These are phyloP conservation scores for Lanmaoa rubissima DNA, from an alignment of 768 basidiomycete genomes.

Conservation along the genomic window DNA sequence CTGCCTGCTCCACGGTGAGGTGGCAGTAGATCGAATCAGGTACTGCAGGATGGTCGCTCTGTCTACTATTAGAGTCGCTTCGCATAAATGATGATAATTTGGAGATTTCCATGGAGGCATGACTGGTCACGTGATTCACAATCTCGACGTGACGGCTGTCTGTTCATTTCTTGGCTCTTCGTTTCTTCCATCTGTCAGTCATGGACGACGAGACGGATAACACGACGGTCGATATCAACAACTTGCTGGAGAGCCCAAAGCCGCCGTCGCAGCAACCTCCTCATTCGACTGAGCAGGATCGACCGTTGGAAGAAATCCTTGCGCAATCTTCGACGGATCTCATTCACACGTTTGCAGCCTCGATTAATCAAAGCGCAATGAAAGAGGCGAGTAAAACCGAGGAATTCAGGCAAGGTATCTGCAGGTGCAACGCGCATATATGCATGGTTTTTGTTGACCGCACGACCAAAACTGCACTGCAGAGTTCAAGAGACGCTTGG, in stretches of 20 bases:
- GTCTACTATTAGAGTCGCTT: constrained; percentile 8
- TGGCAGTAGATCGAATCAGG: background rate
- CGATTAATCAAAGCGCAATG: constrained; percentile 14
- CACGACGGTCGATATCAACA: background rate
- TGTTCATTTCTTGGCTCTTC: background rate
- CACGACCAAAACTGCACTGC: background rate
- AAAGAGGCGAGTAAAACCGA: constrained; percentile 20
- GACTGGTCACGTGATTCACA: constrained; percentile 29
- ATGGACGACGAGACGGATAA: constrained; percentile 17
- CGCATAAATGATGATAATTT: constrained; percentile 22
- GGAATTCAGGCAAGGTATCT: constrained; percentile 25
- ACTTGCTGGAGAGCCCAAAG: background rate
- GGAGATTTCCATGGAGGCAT: constrained; percentile 6
- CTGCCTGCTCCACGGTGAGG: constrained; percentile 71
- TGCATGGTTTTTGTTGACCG: constrained; percentile 10
- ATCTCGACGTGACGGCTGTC: constrained; percentile 11
- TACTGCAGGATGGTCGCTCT: background rate
- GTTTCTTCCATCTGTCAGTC: background rate
- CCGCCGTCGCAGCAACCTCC: background rate
- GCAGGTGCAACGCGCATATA: constrained; percentile 23
- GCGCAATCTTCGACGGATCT: constrained; percentile 16
- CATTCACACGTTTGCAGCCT: constrained; percentile 18
- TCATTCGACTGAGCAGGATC: background rate
- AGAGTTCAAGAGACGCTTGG: constrained; percentile 26
- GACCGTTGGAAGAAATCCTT: constrained; percentile 25